These are phyloP conservation scores for Aspergillus quadricinctus DNA, from an alignment of 2,329 filamentous ascomycete genomes.

Conservation along the genomic window DNA sequence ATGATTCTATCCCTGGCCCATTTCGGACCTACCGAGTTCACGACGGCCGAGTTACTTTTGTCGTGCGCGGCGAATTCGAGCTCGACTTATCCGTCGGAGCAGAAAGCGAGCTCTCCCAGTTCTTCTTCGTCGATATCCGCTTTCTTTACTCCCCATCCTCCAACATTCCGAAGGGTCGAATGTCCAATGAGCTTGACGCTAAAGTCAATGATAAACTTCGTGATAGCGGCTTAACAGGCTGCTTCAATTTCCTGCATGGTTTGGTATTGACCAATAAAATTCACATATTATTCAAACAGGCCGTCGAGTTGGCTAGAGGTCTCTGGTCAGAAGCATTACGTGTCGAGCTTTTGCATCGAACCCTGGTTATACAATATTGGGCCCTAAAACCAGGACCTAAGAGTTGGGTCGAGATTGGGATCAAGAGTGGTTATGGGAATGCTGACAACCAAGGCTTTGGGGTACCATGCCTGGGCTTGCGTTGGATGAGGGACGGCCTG, in stretches of 20 bases:
- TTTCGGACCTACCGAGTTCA: conserved; percentile 74
- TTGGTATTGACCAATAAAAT: conserved; percentile 89
- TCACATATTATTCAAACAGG: conserved; percentile 73
- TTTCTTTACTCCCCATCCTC: conserved; percentile 72
- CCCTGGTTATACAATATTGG: conserved; percentile 91
- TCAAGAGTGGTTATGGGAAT: conserved; percentile 39
- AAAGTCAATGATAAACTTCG: conserved; percentile 68
- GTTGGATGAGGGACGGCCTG: conserved; percentile 82
- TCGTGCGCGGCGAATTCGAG: conserved; percentile 79
- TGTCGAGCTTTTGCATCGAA: conserved; percentile 74
- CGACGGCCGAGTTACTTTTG: conserved; percentile 87
- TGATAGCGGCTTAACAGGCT: conserved; percentile 68
- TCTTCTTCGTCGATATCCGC: conserved; percentile 90
- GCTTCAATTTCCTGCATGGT: conserved; percentile 83
- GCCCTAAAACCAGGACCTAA: conserved; percentile 64
- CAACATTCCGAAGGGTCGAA: conserved; percentile 57
- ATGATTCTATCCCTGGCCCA: conserved; percentile 75
- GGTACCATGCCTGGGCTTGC: conserved; percentile 40
- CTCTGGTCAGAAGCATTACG: conserved; percentile 75
- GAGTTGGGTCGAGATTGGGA: conserved; percentile 86
- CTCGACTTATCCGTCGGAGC: conserved; percentile 87
- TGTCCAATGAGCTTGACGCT: conserved; percentile 64
- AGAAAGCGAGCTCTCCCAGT: conserved; percentile 76
- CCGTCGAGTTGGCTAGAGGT: conserved; percentile 61
- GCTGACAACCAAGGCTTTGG: conserved; percentile 10